Percentiles rank a stretch among this genome's conserved stretches.
phyloP scores from a whole-genome alignment of 2,329 filamentous ascomycete genomes.

The Claviceps paspali region DNA sequence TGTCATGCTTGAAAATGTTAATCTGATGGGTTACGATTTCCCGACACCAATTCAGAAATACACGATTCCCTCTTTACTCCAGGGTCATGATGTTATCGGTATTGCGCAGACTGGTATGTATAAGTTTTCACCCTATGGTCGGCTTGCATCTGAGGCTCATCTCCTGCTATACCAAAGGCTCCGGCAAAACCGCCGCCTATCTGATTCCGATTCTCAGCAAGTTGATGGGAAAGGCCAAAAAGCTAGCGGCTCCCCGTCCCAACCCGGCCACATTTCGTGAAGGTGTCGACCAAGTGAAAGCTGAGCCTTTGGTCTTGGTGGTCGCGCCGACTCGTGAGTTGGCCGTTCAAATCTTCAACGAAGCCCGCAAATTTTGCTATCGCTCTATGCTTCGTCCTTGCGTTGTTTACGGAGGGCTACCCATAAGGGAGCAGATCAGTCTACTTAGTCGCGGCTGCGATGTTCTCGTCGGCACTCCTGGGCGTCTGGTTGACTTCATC shows the following conservation, averaged over 20 bases:
- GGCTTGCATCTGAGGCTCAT: neutral
- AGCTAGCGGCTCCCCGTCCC: conserved; percentile 64
- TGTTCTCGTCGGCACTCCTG: conserved; percentile 74
- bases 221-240: conserved; percentile 91
- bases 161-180: conserved; percentile 46
- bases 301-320: conserved; percentile 78
- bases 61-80: conserved; percentile 62
- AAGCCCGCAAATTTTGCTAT: conserved; percentile 84
- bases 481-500: conserved; percentile 76
- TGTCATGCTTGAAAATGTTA: conserved; percentile 61
- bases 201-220: conserved; percentile 77
- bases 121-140: neutral
- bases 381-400: conserved; percentile 87
- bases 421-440: conserved; percentile 49
- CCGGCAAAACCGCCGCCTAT: conserved; percentile 91
- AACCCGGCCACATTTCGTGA: conserved; percentile 41
- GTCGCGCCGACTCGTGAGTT: conserved; percentile 81
- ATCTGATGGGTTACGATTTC: conserved; percentile 50
- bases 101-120: conserved; percentile 79
- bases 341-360: conserved; percentile 88
- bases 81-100: conserved; percentile 69
- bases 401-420: conserved; percentile 75
- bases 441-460: conserved; percentile 78
- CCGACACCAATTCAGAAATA: conserved; percentile 85
- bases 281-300: conserved; percentile 37